These are phyloP conservation scores for Caloboletus inedulis DNA, from an alignment of 1,284 basidiomycete species.

Conservation along the genomic window DNA sequence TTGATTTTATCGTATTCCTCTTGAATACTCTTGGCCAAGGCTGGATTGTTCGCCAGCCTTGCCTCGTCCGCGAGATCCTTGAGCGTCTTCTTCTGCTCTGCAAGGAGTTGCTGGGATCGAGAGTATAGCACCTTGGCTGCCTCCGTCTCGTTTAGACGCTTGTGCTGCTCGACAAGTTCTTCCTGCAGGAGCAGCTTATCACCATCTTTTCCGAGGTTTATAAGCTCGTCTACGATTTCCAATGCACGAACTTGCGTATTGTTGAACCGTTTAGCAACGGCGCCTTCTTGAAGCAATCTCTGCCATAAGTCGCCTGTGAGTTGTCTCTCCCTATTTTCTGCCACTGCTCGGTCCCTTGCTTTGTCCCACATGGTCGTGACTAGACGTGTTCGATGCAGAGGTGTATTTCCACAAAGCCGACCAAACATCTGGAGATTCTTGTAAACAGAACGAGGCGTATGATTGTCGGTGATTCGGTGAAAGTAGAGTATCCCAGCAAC, in stretches of 20 bases:
- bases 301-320: slow-evolving; percentile 29
- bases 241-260: neutral
- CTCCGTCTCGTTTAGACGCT: slow-evolving; percentile 20
- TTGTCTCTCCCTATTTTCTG: slow-evolving; percentile 20
- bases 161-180: slow-evolving; percentile 18
- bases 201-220: neutral
- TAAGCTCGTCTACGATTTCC: slow-evolving; percentile 7
- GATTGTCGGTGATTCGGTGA: slow-evolving; percentile 47
- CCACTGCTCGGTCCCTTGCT: slow-evolving; percentile 5
- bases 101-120: slow-evolving; percentile 18
- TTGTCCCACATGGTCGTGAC: slow-evolving; percentile 39
- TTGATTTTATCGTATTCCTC: slow-evolving; percentile 13
- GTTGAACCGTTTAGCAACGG: slow-evolving; percentile 13
- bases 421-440: slow-evolving; percentile 47
- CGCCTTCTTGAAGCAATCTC: slow-evolving; percentile 33
- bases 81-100: slow-evolving; percentile 13
- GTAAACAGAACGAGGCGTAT: slow-evolving; percentile 42
- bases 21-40: slow-evolving; percentile 10
- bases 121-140: slow-evolving; percentile 21
- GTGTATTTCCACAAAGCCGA: slow-evolving; percentile 14
- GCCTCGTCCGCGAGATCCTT: slow-evolving; percentile 16
- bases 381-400: slow-evolving; percentile 33
- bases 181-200: slow-evolving; percentile 20
- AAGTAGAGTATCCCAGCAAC: slow-evolving; percentile 47
- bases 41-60: slow-evolving; percentile 6